phyloP scores from a whole-genome alignment of 2,329 filamentous ascomycete species.

The Colletotrichum brevisporum region DNA sequence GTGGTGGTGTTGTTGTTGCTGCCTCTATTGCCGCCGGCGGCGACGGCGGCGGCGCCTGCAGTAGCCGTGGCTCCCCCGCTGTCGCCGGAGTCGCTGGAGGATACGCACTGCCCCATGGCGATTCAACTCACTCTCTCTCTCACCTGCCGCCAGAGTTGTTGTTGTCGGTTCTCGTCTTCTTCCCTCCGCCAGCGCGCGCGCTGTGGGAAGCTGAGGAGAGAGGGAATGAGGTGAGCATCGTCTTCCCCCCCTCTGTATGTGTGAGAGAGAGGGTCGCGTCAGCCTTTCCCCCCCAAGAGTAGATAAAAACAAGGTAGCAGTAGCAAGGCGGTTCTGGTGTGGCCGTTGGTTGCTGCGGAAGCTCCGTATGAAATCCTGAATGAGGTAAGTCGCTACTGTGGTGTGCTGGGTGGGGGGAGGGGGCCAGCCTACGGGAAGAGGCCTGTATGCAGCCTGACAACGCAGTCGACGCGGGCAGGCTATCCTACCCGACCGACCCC shows the following conservation, averaged over 20 bases:
- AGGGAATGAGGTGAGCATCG: conserved; percentile 31
- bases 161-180: neutral
- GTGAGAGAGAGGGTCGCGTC: conserved; percentile 1
- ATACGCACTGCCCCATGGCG: conserved; percentile 39
- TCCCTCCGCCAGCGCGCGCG: conserved; percentile 33
- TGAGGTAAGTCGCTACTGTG: conserved; percentile 14
- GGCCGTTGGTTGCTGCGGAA: conserved; percentile 26
- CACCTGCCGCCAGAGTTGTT: conserved; percentile 13
- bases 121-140: neutral
- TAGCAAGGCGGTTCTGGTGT: too few relatives aligned
- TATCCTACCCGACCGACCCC: too few relatives aligned
- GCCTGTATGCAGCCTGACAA: too few relatives aligned
- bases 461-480: too few relatives aligned
- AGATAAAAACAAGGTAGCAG: too few relatives aligned
- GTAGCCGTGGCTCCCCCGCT: neutral
- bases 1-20: too few relatives aligned
- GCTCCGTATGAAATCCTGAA: conserved; percentile 16
- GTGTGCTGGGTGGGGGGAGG: too few relatives aligned
- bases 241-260: neutral
- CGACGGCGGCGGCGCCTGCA: neutral
- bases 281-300: neutral
- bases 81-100: conserved; percentile 12
- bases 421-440: too few relatives aligned
- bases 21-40: neutral
- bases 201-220: conserved; percentile 28